phyloP scores from a whole-genome alignment of 2,329 filamentous ascomycete species.

The Xylaria sp. region DNA sequence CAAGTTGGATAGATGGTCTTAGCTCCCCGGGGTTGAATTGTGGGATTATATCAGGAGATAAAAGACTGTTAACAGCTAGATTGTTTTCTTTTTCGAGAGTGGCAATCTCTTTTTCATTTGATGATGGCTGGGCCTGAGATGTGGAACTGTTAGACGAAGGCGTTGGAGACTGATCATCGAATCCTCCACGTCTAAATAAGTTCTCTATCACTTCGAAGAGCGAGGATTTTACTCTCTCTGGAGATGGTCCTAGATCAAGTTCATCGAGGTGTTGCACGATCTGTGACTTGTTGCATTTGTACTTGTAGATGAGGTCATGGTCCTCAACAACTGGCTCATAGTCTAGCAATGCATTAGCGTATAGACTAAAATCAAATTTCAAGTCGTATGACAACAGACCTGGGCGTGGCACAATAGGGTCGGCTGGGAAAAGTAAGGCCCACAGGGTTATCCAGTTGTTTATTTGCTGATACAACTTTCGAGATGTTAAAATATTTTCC shows the following conservation, averaged over 20 bases:
- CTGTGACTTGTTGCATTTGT: neutral
- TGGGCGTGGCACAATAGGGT: neutral
- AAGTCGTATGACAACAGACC: neutral
- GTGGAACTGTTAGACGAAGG: neutral
- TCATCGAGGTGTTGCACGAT: neutral
- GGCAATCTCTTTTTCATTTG: neutral
- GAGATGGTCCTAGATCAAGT: neutral
- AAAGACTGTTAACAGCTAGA: neutral
- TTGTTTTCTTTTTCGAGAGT: neutral
- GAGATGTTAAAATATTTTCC: neutral
- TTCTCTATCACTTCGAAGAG: neutral
- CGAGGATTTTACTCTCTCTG: neutral
- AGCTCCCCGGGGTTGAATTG: neutral
- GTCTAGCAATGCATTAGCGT: neutral
- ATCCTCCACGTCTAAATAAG: neutral
- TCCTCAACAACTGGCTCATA: neutral
- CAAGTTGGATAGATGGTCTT: neutral
- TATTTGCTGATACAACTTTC: constrained; percentile 1
- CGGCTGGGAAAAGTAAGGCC: neutral
- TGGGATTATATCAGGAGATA: neutral
- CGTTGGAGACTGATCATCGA: neutral
- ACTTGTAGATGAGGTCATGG: neutral
- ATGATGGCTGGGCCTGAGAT: neutral
- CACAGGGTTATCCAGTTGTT: constrained; percentile 13
- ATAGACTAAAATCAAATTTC: neutral